A percentile compares a stretch with the other conserved stretches of the same genome.
phyloP scores from a whole-genome alignment of 202 grass and related monocot genomes.

The Carex sylvatica region DNA sequence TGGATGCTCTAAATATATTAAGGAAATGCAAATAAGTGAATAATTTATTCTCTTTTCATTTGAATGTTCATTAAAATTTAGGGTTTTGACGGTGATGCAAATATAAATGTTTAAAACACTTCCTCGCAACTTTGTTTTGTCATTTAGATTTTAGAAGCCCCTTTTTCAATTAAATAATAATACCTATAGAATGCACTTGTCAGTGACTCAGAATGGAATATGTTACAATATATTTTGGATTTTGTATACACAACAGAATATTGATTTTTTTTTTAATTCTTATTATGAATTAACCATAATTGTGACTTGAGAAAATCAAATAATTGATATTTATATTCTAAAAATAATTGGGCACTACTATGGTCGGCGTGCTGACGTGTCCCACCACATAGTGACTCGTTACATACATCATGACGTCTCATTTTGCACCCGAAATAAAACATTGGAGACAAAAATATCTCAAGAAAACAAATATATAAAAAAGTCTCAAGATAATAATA shows the following conservation, averaged over 20 bases:
- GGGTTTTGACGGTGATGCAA: too few relatives aligned
- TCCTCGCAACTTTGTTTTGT: background rate
- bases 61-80: too few relatives aligned
- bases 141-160: too few relatives aligned
- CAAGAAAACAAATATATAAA: background rate
- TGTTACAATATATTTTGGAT: background rate
- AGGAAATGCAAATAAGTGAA: too few relatives aligned
- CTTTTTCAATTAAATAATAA: too few relatives aligned
- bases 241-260: background rate
- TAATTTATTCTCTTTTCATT: too few relatives aligned
- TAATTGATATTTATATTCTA: background rate
- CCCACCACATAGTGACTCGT: conserved; percentile 12
- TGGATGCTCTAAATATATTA: too few relatives aligned
- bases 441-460: background rate
- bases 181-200: too few relatives aligned
- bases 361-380: conserved; percentile 14
- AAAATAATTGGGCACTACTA: background rate
- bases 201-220: too few relatives aligned
- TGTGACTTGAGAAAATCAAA: background rate
- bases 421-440: background rate
- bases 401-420: conserved; percentile 2
- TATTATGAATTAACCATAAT: background rate
- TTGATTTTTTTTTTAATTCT: background rate
- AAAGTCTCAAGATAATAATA: background rate
- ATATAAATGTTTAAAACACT: too few relatives aligned